Percentiles rank a stretch among this genome's conserved stretches.
Conservation (phyloP, 257 asterid genomes). For the Rubia yunnanensis region DNA sequence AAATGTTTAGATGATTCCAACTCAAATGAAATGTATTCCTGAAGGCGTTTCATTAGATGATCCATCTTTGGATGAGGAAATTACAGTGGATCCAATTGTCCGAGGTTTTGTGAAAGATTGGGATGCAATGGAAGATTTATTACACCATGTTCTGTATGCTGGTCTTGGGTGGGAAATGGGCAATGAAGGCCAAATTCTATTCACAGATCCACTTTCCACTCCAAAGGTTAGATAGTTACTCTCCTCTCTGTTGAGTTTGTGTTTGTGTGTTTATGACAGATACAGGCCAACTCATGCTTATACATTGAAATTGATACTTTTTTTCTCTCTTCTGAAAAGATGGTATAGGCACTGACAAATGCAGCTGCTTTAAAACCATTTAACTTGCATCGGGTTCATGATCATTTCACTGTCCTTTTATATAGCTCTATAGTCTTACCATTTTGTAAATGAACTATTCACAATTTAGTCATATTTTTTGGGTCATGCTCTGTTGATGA, state of each 20-base stretch:
- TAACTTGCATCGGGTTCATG: not conserved
- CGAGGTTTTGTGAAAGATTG: conserved; percentile 83
- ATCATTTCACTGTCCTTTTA: not conserved
- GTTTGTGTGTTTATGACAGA: not conserved
- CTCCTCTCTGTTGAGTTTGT: not conserved
- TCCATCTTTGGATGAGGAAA: conserved; percentile 45
- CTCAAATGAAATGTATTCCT: conserved; percentile 73
- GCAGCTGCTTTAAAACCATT: not conserved
- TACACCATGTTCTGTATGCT: conserved; percentile 64
- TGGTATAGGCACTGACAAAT: not conserved
- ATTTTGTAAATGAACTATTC: not conserved
- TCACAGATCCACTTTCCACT: conserved; percentile 87
- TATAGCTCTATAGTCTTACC: not conserved
- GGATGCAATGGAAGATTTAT: conserved; percentile 97
- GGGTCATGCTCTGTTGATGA: not conserved
- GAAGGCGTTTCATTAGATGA: conserved; percentile 47
- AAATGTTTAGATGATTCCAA: conserved; percentile 54
- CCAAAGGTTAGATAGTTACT: conserved; percentile 54
- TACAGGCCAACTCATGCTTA: not conserved
- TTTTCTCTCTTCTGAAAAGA: not conserved
- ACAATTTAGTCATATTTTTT: not conserved
- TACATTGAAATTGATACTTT: not conserved
- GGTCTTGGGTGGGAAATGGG: conserved; percentile 97
- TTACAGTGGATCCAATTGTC: conserved; percentile 66
- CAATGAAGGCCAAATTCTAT: conserved; percentile 89